Percentiles rank a stretch among this genome's conserved stretches.
These are phyloP conservation scores for Stephania cephalantha DNA, from an alignment of 164 flowering plant genomes.

Conservation along the genomic window DNA sequence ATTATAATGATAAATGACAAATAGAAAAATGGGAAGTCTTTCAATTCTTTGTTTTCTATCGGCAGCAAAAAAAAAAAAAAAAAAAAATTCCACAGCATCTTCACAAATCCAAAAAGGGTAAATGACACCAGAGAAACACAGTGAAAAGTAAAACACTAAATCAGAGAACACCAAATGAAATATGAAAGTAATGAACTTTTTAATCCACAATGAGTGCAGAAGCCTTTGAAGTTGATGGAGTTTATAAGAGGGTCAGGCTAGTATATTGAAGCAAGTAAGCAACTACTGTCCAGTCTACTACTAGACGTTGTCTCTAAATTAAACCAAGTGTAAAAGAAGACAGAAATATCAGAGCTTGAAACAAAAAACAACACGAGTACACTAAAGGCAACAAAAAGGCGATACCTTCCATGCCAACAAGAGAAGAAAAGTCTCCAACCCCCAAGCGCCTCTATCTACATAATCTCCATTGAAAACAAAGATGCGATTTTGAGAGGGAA, in stretches of 20 bases:
- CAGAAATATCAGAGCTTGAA: neutral
- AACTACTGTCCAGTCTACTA: neutral
- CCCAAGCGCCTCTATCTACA: slow-evolving; percentile 98
- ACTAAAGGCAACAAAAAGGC: neutral
- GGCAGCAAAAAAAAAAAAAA: neutral
- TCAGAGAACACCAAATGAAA: neutral
- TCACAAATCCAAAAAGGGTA: neutral
- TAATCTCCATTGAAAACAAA: slow-evolving; percentile 96
- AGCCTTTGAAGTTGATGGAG: neutral
- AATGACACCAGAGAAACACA: neutral
- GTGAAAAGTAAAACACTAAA: neutral
- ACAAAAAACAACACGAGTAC: neutral
- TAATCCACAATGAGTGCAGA: neutral
- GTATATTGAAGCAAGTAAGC: neutral
- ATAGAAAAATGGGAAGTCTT: neutral
- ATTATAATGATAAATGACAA: neutral
- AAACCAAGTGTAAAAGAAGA: neutral
- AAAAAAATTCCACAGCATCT: neutral
- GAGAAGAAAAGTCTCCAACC: slow-evolving; percentile 76
- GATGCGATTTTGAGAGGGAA: slow-evolving; percentile 52
- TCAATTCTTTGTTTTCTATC: neutral
- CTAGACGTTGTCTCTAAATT: neutral
- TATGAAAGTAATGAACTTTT: neutral
- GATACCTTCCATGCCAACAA: slow-evolving; percentile 88
- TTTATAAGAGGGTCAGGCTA: neutral